Conservation (phyloP, 768 basidiomycete species). For the Trametes meyenii region DNA sequence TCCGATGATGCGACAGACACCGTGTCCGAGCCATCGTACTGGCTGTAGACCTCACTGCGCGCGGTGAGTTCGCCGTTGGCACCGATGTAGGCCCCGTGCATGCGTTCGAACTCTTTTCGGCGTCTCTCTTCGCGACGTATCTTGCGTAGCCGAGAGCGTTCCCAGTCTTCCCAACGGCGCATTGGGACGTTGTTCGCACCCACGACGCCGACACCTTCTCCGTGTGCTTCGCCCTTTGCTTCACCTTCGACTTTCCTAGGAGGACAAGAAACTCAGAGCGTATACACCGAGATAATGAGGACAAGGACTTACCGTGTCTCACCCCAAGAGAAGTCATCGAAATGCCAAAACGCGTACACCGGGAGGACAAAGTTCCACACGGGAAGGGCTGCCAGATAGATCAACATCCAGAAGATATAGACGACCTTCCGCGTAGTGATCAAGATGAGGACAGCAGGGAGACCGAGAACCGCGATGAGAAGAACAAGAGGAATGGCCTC, state of each 20-base stretch:
- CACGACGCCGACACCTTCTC: constrained; percentile 55
- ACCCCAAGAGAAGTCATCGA: constrained; percentile 99
- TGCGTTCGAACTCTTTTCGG: constrained; percentile 77
- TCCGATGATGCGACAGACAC: constrained; percentile 84
- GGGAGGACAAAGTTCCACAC: constrained; percentile 97
- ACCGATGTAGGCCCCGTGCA: constrained; percentile 69
- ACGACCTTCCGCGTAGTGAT: constrained; percentile 94
- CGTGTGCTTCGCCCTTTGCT: constrained; percentile 77
- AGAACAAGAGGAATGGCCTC: constrained; percentile 94
- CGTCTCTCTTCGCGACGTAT: constrained; percentile 84
- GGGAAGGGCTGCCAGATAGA: constrained; percentile 90
- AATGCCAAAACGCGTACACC: constrained; percentile 98
- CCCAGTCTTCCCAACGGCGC: constrained; percentile 99
- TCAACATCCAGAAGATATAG: constrained; percentile 97
- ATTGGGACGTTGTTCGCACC: constrained; percentile 75
- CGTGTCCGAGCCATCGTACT: constrained; percentile 81
- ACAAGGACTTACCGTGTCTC: constrained; percentile 78
- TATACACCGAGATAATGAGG: constrained; percentile 14
- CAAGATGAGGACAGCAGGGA: constrained; percentile 90
- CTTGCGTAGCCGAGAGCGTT: constrained; percentile 91
- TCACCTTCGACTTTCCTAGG: constrained; percentile 94
- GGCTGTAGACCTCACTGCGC: constrained; percentile 50
- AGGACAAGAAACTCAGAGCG: not conserved
- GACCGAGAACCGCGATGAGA: constrained; percentile 86
- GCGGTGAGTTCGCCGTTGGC: constrained; percentile 67